Evolutionary conservation across 2,329 filamentous ascomycete species (phyloP), one percentile per base, ranked within the genome.

Genomic region (Colletotrichum falcatum): DNA sequence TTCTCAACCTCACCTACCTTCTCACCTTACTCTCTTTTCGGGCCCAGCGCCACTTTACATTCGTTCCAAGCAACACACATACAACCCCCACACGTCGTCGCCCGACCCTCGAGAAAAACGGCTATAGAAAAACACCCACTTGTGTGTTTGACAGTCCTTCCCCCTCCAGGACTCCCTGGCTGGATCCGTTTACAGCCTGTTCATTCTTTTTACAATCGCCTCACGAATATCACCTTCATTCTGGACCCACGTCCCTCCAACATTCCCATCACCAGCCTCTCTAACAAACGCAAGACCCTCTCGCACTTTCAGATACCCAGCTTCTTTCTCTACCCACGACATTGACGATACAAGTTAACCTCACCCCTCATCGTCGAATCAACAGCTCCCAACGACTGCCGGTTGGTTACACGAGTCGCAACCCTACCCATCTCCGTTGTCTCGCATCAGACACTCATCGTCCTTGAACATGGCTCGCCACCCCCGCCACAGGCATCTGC

Each of bases 21-120:
- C 66, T 71, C 69, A 65, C 69, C 30, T 70, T 70, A 58, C 70
- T 66, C 58, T 72, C 66, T 16, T 71, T 72, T 49, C 61, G 33
- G 56, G 71, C 71, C 71, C 48, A 72, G 69, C 51, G 69, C 71
- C 61, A 42, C 65, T 39, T 73, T 68, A 35, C 39, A 20, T 42
- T 73, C 71, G 49, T 73, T 73, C 56, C 37, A 60, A 46, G 48
- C 30, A 44, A 39, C 44, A 62, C 56, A 30, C n/a, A 51, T 26
- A 62, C 44, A n/a, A 56, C 20, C 28, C 23, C n/a, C 37, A 60
- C 39, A 59, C 30, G 35, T 61, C 48, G 8, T 12, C 42, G n/a
- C 20, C 20, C 44, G 20, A 30, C 23, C 39, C 61, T 35, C 48
- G n/a, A n/a, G n/a, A 20, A 18, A 37, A 64, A n/a, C 23, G n/a